Base-by-base conservation (phyloP, 2,329 filamentous ascomycete species). In the Lachnellula suecica region DNA sequence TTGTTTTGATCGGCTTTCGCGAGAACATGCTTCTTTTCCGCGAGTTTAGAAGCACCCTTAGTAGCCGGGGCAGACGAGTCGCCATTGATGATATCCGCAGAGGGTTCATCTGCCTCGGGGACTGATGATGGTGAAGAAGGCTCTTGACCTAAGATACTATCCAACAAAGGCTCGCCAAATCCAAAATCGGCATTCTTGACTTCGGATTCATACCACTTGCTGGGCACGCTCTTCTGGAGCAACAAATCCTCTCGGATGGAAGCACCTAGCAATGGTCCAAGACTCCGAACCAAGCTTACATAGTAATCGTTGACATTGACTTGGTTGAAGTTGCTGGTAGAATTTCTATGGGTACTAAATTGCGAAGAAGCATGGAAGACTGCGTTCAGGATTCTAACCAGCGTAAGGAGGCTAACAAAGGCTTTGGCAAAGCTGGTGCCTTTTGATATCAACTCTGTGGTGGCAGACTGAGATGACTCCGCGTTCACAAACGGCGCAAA, bases 271-370 rank as follows among this genome's bases (percentile, higher is more conserved):
- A 99, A 74, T 22, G 85, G 84, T 3, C 91, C 91, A 29, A 97
- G 79, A 23, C 84, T 84, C 56, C 83, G 81, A 22, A 96, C 79
- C 34, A 97, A 74, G n/a, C 77, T 72, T 41, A 83, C 76, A 66
- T 96, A 96, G 67, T 90, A 86, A 68, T 97, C 93, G 27, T 86
- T 90, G 20, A 96, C 79, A 65, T 96, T 96, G 61, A 95, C 81
- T 23, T 84, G 80, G 49, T 82, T 84, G 63, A 97, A 88, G 10
- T 87, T 80, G 25, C 83, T 80, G 9, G 74, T 74, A 47, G 58
- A 48, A 41, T 49, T 82, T 78, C 23, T 85, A 81, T 52, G 90
- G 80, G 49, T 82, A 81, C 52, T 83, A 83, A 24, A 43, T 6
- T 65, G 63, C 10, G 58, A 37, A n/a, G 62, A 57, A 19, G 82